Evolutionary conservation across 1,284 basidiomycete genomes (phyloP), one percentile per base, ranked within the genome.

Genomic region (Schizopora paradoxa): DNA sequence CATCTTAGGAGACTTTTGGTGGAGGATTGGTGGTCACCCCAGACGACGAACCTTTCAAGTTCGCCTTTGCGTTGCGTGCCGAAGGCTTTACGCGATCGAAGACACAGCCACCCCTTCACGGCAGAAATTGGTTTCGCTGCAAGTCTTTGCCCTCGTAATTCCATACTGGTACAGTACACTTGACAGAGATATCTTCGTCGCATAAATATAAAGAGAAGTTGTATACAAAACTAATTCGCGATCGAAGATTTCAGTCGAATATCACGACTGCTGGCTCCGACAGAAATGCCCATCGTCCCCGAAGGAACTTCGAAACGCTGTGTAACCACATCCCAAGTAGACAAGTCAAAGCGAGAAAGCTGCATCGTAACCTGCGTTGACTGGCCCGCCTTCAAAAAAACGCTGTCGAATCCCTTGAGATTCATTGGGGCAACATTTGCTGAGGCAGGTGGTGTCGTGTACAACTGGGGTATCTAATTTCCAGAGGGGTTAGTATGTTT

Each of bases 261-360:
- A 58, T 79, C 69, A 51, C 76, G 62, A 53, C 75, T 77, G 50
- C 77, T 79, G 25, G 74, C 67, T 1, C 78, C 77, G 25, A 79
- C 54, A 11, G 68, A 66, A 25, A 80, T 63, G 7, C 58, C 51
- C 43, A 72, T 69, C 18, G 59, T 66, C 5, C 73, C 76, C 6
- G 58, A 55, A 6, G 72, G 71, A 37, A 63, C 65, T 41, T 62
- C 59, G 71, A 73, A 76, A 6, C 72, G 70, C 51, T 77, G 76
- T 8, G 60, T 62, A 2, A 61, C 66, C 0, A 66, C 69, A 56
- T 81, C 76, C 79, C 79, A 82, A 47, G 77, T 66, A 18, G 76
- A 79, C 49, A 85, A 56, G 53, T 82, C 79, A 53, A 83, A 77
- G 23, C 80, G 70, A 13, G 81, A 80, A 23, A 86, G 66, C n/a